These are phyloP conservation scores for Salvia sclarea DNA, from an alignment of 305 asterid species.

Conservation along the genomic window DNA sequence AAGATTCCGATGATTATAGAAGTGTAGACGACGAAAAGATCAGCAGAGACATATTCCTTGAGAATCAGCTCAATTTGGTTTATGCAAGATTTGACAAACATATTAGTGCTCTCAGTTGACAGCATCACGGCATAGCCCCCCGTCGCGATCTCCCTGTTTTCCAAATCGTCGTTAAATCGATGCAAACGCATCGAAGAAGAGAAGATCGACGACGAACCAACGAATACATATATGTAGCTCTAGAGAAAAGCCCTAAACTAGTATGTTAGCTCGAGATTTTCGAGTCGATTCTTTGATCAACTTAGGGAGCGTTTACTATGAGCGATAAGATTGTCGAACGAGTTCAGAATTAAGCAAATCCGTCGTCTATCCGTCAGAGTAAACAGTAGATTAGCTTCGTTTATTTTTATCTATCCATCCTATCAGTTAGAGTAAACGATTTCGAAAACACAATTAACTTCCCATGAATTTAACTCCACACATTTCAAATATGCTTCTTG, in stretches of 20 bases:
- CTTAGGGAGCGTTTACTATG: too few relatives aligned
- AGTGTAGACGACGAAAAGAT: constrained; percentile 45
- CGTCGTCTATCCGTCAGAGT: too few relatives aligned
- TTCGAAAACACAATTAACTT: too few relatives aligned
- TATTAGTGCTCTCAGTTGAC: constrained; percentile 36
- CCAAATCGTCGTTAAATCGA: not conserved
- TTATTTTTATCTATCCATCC: too few relatives aligned
- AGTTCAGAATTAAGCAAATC: too few relatives aligned
- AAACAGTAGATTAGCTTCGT: too few relatives aligned
- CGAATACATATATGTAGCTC: not conserved
- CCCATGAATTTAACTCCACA: too few relatives aligned
- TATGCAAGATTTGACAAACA: constrained; percentile 47
- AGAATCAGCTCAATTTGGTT: constrained; percentile 55
- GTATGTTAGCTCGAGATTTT: not conserved
- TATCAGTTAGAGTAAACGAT: too few relatives aligned
- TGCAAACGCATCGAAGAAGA: too few relatives aligned
- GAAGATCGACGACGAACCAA: not conserved
- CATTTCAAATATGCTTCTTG: not conserved
- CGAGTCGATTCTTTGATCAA: not conserved
- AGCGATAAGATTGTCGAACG: too few relatives aligned
- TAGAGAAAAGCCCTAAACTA: not conserved
- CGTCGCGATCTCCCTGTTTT: constrained; percentile 9
- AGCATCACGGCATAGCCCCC: constrained; percentile 29
- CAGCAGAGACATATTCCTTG: constrained; percentile 49
- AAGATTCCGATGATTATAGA: constrained; percentile 60